phyloP scores from a whole-genome alignment of 257 asterid genomes.

The Nicotiana benthamiana region DNA sequence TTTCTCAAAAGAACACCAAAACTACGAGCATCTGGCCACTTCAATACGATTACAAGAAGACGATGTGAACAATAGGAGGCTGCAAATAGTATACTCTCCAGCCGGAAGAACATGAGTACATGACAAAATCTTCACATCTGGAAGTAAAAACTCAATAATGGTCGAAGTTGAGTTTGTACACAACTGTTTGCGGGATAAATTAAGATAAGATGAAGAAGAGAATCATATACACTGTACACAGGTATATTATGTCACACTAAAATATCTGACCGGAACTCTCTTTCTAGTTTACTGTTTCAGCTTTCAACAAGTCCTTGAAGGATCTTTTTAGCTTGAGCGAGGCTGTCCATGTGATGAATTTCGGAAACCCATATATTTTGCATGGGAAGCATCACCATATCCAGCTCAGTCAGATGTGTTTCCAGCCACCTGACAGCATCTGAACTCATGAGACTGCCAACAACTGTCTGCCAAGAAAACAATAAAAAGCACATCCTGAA shows the following conservation, averaged over 20 bases:
- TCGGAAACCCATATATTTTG: constrained; percentile 51
- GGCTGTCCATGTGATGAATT: constrained; percentile 38
- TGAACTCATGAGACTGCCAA: constrained; percentile 45
- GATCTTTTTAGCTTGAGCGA: constrained; percentile 47
- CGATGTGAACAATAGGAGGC: not conserved
- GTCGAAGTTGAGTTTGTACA: not conserved
- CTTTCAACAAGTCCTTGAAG: constrained; percentile 30
- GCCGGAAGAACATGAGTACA: not conserved
- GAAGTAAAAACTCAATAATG: not conserved
- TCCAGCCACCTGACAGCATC: constrained; percentile 21
- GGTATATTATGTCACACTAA: not conserved
- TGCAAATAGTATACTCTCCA: not conserved
- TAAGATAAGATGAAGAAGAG: not conserved
- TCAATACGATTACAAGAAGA: not conserved
- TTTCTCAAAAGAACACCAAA: not conserved
- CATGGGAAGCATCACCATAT: constrained; percentile 36
- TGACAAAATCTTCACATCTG: not conserved
- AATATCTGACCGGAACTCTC: not conserved
- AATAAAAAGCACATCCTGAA: not conserved
- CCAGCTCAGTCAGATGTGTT: constrained; percentile 29
- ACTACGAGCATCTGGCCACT: not conserved
- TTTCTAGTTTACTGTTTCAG: not conserved
- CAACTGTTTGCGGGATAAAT: not conserved
- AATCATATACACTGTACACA: not conserved
- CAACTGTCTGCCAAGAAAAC: constrained; percentile 35